Percentiles rank a stretch among this genome's conserved stretches.
phyloP scores from a whole-genome alignment of 2,329 filamentous ascomycete species.

The Xylaria sp. region DNA sequence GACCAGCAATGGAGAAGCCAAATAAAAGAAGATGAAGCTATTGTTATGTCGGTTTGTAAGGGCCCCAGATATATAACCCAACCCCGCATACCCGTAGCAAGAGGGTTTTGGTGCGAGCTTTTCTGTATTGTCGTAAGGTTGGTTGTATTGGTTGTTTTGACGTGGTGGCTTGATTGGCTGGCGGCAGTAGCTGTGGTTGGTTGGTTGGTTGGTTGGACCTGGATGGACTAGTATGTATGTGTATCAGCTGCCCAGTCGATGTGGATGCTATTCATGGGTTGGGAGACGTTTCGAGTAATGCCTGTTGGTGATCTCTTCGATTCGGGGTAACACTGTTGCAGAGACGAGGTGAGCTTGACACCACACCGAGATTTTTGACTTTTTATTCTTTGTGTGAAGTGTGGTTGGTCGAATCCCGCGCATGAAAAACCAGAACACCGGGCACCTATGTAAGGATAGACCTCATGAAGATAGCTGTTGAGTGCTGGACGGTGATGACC shows the following conservation, averaged over 20 bases:
- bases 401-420: not conserved
- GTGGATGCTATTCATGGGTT: constrained; percentile 28
- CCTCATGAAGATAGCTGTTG: not conserved
- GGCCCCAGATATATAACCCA: constrained; percentile 2
- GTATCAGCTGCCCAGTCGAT: constrained; percentile 31
- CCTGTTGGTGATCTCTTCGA: constrained; percentile 24
- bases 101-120: constrained; percentile 10
- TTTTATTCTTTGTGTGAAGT: not conserved
- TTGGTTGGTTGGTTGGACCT: not conserved
- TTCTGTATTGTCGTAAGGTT: constrained; percentile 6
- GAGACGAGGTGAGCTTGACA: constrained; percentile 3
- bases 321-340: constrained; percentile 6
- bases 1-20: constrained; percentile 22
- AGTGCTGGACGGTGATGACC: not conserved
- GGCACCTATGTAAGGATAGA: too few relatives aligned
- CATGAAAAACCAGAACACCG: not conserved
- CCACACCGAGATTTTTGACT: constrained; percentile 8
- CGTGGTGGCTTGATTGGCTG: constrained; percentile 10
- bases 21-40: constrained; percentile 5
- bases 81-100: constrained; percentile 4
- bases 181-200: not conserved
- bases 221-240: not conserved
- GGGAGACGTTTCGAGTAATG: constrained; percentile 28
- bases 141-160: constrained; percentile 3
- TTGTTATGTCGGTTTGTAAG: not conserved